Evolutionary conservation across 352 stramenopile genomes (phyloP).

Genomic region (Pythium chondricola): DNA sequence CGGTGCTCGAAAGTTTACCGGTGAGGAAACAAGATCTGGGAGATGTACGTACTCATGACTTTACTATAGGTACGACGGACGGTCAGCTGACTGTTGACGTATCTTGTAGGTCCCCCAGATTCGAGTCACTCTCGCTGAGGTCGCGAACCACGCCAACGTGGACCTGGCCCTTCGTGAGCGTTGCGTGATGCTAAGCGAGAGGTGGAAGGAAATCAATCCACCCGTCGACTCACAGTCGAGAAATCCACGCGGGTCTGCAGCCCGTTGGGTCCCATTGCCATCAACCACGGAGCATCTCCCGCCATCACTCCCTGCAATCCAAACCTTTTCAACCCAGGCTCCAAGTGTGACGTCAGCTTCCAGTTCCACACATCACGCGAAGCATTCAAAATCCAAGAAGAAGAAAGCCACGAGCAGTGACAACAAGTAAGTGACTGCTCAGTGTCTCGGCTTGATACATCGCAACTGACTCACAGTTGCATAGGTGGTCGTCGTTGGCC

Average conservation of each 20-base stretch:
- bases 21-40: constrained; percentile 56
- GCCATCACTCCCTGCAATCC: constrained; percentile 6
- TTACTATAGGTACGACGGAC: no score
- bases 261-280: neutral
- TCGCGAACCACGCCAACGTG: constrained; percentile 5
- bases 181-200: constrained; percentile 12
- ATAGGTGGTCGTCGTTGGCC: constrained; percentile 41
- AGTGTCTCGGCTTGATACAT: no score
- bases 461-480: no score
- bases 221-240: neutral
- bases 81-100: no score
- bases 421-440: neutral
- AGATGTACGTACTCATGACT: constrained; percentile 27
- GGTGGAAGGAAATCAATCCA: constrained; percentile 15
- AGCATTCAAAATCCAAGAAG: neutral
- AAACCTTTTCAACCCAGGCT: constrained; percentile 2
- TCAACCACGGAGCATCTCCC: neutral
- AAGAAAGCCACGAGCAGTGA: neutral
- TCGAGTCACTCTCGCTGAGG: constrained; percentile 3
- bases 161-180: constrained; percentile 12
- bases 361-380: neutral
- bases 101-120: no score
- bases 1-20: constrained; percentile 43
- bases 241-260: neutral
- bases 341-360: no score